phyloP scores from a whole-genome alignment of 495 filamentous ascomycete genomes.

The Daldinia vernicosa region DNA sequence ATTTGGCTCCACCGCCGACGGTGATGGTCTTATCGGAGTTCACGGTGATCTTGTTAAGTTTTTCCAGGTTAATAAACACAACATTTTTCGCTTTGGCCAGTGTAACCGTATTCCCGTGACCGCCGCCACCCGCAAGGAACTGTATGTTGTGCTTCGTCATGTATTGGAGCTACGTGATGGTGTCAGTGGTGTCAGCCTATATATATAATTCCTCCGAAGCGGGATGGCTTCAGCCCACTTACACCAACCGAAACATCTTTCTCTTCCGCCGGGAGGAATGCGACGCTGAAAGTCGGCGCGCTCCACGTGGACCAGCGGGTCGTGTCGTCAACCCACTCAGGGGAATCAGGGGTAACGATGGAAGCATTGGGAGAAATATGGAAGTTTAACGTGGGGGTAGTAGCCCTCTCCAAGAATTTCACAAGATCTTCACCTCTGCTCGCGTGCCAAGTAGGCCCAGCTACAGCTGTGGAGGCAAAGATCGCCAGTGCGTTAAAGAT shows the following conservation, averaged over 20 bases:
- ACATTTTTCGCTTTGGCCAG: not conserved
- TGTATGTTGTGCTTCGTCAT: slow-evolving; percentile 4
- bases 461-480: not conserved
- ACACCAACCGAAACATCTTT: slow-evolving; percentile 2
- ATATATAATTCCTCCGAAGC: not conserved
- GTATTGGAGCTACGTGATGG: not conserved
- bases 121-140: not conserved
- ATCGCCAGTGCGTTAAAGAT: slow-evolving; percentile 5
- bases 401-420: slow-evolving; percentile 4
- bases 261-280: slow-evolving; percentile 3
- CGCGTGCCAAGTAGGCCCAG: slow-evolving; percentile 3
- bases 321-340: not conserved
- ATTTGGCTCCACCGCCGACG: not conserved
- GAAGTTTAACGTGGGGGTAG: not conserved
- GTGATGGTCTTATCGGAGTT: slow-evolving; percentile 2
- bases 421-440: slow-evolving; percentile 9
- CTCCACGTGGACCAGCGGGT: slow-evolving; percentile 6
- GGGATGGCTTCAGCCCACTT: not conserved
- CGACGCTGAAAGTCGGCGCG: slow-evolving; percentile 1
- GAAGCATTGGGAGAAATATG: not conserved
- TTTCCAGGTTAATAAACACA: not conserved
- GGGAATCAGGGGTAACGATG: slow-evolving; percentile 6
- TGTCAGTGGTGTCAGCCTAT: not conserved
- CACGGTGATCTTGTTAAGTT: not conserved
- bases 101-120: slow-evolving; percentile 5